Conservation (phyloP, 345 rosid genomes). For the Trapa incisa region DNA sequence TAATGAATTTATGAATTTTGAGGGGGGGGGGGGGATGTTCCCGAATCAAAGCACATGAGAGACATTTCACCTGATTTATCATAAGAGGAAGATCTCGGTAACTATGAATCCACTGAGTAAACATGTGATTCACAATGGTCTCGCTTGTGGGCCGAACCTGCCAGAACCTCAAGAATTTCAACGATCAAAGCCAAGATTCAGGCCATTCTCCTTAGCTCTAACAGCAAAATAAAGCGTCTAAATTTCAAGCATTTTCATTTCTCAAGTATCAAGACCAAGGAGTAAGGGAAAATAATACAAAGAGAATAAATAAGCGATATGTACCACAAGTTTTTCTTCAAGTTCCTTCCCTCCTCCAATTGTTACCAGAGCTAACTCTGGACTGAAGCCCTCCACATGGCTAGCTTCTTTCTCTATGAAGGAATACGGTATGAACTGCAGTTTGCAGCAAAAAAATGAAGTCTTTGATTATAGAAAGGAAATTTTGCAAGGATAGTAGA, state of each 20-base stretch:
- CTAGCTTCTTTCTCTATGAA: slow-evolving; percentile 97
- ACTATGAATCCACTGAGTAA: slow-evolving; percentile 96
- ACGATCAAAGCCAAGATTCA: slow-evolving; percentile 65
- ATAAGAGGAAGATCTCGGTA: slow-evolving; percentile 90
- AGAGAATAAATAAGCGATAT: not conserved
- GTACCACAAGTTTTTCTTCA: slow-evolving; percentile 95
- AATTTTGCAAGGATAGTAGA: too few species aligned
- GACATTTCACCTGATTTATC: slow-evolving; percentile 63
- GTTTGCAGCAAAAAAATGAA: not conserved
- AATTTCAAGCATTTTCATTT: not conserved
- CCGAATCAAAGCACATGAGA: not conserved
- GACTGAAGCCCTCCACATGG: slow-evolving; percentile 91
- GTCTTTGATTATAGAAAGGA: not conserved
- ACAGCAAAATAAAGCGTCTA: slow-evolving; percentile 1
- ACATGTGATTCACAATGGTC: slow-evolving; percentile 93
- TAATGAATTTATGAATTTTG: not conserved
- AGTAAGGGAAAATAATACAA: not conserved
- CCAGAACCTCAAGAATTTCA: slow-evolving; percentile 68
- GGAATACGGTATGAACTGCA: slow-evolving; percentile 89
- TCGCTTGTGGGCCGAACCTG: slow-evolving; percentile 98
- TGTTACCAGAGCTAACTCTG: slow-evolving; percentile 81
- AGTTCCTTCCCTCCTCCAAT: slow-evolving; percentile 91
- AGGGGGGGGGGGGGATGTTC: too few species aligned
- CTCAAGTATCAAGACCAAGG: not conserved
- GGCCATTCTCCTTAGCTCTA: slow-evolving; percentile 21